Evolutionary conservation across 768 basidiomycete genomes (phyloP).

Genomic region (Mycena galopus): DNA sequence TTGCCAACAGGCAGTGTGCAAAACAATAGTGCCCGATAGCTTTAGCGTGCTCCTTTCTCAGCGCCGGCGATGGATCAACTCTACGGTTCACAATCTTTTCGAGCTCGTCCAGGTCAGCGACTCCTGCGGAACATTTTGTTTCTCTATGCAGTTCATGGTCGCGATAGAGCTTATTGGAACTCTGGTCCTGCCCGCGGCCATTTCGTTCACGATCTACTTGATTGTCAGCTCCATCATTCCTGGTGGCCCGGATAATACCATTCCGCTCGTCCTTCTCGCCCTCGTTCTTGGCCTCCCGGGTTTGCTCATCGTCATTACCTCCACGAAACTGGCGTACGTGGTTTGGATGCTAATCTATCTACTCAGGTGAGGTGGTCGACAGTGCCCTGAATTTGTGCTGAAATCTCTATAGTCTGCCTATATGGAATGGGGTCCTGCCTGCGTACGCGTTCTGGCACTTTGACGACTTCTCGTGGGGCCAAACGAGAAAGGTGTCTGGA

Average conservation of each 20-base stretch:
- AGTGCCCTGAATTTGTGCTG: slow-evolving; percentile 23
- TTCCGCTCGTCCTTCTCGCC: slow-evolving; percentile 92
- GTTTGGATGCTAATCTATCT: slow-evolving; percentile 98
- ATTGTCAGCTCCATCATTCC: slow-evolving; percentile 91
- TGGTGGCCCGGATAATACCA: slow-evolving; percentile 74
- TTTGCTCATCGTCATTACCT: slow-evolving; percentile 96
- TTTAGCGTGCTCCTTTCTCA: slow-evolving; percentile 95
- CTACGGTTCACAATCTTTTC: slow-evolving; percentile 95
- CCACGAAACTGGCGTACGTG: slow-evolving; percentile 92
- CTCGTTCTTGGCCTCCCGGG: slow-evolving; percentile 97
- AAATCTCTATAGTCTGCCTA: slow-evolving; percentile 91
- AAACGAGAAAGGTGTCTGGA: slow-evolving; percentile 73
- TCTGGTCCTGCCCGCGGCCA: slow-evolving; percentile 95
- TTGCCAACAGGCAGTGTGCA: slow-evolving; percentile 98
- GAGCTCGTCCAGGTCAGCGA: slow-evolving; percentile 95
- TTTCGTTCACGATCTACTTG: slow-evolving; percentile 95
- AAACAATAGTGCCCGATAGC: slow-evolving; percentile 97
- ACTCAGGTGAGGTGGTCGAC: slow-evolving; percentile 60
- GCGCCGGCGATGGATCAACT: slow-evolving; percentile 99
- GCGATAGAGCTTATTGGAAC: slow-evolving; percentile 98
- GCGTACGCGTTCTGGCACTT: slow-evolving; percentile 99
- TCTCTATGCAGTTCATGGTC: slow-evolving; percentile 99
- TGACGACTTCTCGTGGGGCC: slow-evolving; percentile 96
- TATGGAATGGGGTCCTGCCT: slow-evolving; percentile 97
- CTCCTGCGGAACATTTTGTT: slow-evolving; percentile 99